Evolutionary conservation across 495 filamentous ascomycete genomes (phyloP).

Genomic region (Astrocystis sublimbata): DNA sequence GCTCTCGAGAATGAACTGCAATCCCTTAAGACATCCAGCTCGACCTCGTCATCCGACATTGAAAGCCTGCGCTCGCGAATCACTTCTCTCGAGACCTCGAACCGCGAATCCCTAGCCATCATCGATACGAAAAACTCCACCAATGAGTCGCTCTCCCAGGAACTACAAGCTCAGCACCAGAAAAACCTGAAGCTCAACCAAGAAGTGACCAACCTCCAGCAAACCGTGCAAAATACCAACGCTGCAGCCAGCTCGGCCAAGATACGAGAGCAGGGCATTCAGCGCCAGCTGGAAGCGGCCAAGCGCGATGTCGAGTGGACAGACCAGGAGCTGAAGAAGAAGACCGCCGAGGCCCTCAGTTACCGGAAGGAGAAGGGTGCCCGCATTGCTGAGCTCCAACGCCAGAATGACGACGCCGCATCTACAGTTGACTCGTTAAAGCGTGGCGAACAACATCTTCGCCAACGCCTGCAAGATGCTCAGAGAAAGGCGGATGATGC

Average conservation of each 20-base stretch:
- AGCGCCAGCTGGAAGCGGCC: conserved; percentile 84
- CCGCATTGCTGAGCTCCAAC: conserved; percentile 81
- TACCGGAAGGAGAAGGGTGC: conserved; percentile 93
- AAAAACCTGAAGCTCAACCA: conserved; percentile 81
- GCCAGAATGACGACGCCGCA: conserved; percentile 79
- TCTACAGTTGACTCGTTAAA: conserved; percentile 73
- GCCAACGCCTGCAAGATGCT: conserved; percentile 77
- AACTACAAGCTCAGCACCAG: conserved; percentile 82
- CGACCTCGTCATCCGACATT: conserved; percentile 73
- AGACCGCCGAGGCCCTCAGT: conserved; percentile 78
- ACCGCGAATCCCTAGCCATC: conserved; percentile 81
- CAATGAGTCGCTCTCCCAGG: conserved; percentile 82
- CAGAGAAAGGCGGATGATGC: conserved; percentile 84
- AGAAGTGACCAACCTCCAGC: conserved; percentile 75
- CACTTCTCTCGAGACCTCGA: conserved; percentile 81
- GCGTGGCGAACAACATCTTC: conserved; percentile 75
- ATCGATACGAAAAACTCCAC: conserved; percentile 86
- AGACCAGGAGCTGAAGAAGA: conserved; percentile 85
- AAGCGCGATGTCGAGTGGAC: conserved; percentile 91
- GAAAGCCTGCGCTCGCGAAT: conserved; percentile 76
- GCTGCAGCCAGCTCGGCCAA: conserved; percentile 73
- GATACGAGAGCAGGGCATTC: conserved; percentile 82
- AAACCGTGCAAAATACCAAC: conserved; percentile 76
- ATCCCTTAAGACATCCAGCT: conserved; percentile 71
- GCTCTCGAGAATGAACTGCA: conserved; percentile 79